A percentile compares a stretch with the other conserved stretches of the same genome.
These are phyloP conservation scores for Penicillium griseofulvum DNA, from an alignment of 2,329 filamentous ascomycete genomes.

Conservation along the genomic window DNA sequence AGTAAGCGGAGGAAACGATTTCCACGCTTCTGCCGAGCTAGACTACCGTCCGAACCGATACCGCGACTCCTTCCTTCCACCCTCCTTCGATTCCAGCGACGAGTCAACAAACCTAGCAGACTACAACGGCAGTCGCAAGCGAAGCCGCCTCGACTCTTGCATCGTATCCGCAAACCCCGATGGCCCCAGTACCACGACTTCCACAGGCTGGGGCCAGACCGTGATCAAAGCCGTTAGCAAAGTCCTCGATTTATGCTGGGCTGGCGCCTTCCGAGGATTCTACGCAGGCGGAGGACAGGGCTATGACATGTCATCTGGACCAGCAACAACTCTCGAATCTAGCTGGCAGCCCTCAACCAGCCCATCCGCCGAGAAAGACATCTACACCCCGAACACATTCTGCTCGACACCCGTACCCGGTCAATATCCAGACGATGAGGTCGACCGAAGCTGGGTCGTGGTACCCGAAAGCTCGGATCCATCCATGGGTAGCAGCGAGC, in stretches of 20 bases:
- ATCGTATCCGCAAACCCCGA: conserved; percentile 24
- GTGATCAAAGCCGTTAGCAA: conserved; percentile 56
- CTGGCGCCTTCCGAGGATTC: conserved; percentile 73
- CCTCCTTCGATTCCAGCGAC: conserved; percentile 28
- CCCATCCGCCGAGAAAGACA: conserved; percentile 25
- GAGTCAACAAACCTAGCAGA: conserved; percentile 22
- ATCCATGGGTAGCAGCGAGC: conserved; percentile 8
- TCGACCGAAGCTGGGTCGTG: conserved; percentile 70
- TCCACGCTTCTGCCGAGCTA: conserved; percentile 30
- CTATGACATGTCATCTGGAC: conserved; percentile 56
- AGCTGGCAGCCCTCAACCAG: conserved; percentile 31
- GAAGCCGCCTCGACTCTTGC: conserved; percentile 32
- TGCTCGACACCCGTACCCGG: conserved; percentile 52
- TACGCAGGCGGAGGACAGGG: conserved; percentile 77
- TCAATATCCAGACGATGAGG: conserved; percentile 52
- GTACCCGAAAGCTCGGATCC: conserved; percentile 42
- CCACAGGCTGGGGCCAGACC: conserved; percentile 40
- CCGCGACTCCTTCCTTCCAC: conserved; percentile 28
- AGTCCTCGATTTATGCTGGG: conserved; percentile 79
- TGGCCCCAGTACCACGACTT: conserved; percentile 13
- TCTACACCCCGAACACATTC: conserved; percentile 15
- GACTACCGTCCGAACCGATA: conserved; percentile 47
- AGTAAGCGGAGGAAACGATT: conserved; percentile 21
- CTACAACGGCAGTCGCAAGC: conserved; percentile 29
- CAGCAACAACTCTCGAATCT: conserved; percentile 20